Evolutionary conservation across 495 filamentous ascomycete species (phyloP), one percentile per base, ranked within the genome.

Genomic region (Aspergillus olivimuriae): DNA sequence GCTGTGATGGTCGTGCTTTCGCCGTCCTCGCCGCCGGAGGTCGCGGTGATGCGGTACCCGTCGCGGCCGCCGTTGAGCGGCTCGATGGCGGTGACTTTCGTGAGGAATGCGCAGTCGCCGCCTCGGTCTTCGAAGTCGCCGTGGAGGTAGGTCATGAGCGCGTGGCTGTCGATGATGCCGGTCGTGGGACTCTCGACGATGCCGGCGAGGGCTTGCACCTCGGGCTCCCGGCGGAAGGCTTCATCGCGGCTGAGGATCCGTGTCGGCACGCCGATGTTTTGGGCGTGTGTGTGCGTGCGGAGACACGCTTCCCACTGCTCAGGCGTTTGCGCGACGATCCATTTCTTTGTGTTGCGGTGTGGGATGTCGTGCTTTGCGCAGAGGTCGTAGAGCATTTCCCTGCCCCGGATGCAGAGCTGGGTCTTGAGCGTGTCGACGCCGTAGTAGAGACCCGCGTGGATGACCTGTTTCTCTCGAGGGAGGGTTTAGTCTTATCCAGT

Each of bases 381-480:
- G 38, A 90, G 78, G 8, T 72, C 71, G 66, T 98, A 98, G 50
- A 98, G 69, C 64, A 86, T 69, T 31, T 82, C 53, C 39, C 79
- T 78, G 44, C 92, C 92, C 34, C 62, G 56, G 53, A 96, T 73
- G 65, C 92, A 98, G 39, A 98, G 80, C 1, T 62, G 61, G 0
- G 92, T 89, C 63, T 98, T 98, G 12, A 95, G 78, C 1, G 80
- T 81, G 28, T 61, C 57, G 15, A 74, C 58, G 26, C 84, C 84
- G 67, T 98, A 98, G 71, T 98, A 97, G 33, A 97, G 77, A 31
- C 94, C 94, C 2, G 86, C 92, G 55, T 98, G 92, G 44, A 97
- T 95, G 32, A 97, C 91, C 84, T 87, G 47, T 3, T 7, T 1
- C 10, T 8, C 22, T 20, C 33, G 19, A 20, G 22, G 19, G 31